phyloP scores from a whole-genome alignment of 805 yeast genomes.

The Starmera caribaea region DNA sequence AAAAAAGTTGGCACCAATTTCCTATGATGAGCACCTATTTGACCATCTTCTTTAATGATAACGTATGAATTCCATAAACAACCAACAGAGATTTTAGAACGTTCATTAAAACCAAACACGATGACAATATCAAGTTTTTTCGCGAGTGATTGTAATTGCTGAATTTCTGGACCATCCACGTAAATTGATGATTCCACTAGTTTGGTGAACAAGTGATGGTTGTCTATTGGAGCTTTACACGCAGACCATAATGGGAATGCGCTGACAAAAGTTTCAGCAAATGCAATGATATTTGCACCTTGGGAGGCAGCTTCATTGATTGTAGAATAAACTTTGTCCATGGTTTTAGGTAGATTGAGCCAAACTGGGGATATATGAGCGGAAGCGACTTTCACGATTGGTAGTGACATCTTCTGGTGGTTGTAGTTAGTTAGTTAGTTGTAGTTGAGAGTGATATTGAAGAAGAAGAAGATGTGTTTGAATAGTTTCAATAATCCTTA shows the following conservation, averaged over 20 bases:
- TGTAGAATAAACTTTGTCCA: constrained; percentile 10
- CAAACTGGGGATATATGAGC: constrained; percentile 16
- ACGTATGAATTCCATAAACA: constrained; percentile 19
- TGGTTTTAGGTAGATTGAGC: constrained; percentile 13
- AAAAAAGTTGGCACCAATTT: constrained; percentile 15
- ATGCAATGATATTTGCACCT: constrained; percentile 14
- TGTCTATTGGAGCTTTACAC: constrained; percentile 17
- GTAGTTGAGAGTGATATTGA: too few species aligned
- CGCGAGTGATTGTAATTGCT: constrained; percentile 5
- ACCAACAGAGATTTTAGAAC: constrained; percentile 11
- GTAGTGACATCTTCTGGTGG: constrained; percentile 3
- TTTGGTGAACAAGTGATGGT: constrained; percentile 13
- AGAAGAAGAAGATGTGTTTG: too few species aligned
- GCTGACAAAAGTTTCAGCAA: constrained; percentile 15
- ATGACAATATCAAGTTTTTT: constrained; percentile 12
- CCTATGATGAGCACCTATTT: constrained; percentile 11
- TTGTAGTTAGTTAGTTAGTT: too few species aligned
- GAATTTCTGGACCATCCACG: constrained; percentile 18
- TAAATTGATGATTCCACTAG: constrained; percentile 14
- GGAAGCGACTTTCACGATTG: constrained; percentile 16
- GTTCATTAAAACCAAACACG: constrained; percentile 16
- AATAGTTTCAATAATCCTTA: too few species aligned
- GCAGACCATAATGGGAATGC: constrained; percentile 18
- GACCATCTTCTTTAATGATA: constrained; percentile 11
- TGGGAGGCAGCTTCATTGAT: constrained; percentile 13